Conservation (phyloP, 2,329 filamentous ascomycete genomes). For the Verticillium tricorpus region DNA sequence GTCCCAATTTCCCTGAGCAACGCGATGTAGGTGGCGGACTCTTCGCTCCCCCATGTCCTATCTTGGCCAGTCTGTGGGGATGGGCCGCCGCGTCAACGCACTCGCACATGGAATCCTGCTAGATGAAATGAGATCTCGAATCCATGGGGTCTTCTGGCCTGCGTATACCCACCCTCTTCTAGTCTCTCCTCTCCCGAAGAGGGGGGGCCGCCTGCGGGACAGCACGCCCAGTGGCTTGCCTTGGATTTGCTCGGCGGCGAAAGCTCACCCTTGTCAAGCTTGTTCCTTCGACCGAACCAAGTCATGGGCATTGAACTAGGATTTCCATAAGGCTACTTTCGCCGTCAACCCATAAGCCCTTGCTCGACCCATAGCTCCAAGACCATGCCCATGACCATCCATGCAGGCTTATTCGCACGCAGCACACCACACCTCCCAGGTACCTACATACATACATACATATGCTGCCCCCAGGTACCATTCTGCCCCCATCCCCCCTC, state of each 20-base stretch:
- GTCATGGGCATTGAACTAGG: neutral
- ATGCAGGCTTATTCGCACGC: neutral
- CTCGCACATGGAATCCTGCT: neutral
- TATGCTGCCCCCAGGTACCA: neutral
- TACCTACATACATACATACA: conserved; percentile 3
- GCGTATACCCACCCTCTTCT: neutral
- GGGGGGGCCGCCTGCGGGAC: neutral
- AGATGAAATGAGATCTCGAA: neutral
- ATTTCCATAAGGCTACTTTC: neutral
- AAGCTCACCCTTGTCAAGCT: neutral
- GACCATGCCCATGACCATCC: neutral
- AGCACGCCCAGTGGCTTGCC: neutral
- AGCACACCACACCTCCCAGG: neutral
- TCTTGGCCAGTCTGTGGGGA: neutral
- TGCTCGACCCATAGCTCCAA: neutral
- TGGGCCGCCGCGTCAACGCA: neutral
- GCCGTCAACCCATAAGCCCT: too few relatives aligned
- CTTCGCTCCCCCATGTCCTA: neutral
- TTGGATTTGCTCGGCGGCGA: neutral
- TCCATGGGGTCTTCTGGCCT: neutral
- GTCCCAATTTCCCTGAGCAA: neutral
- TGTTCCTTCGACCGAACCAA: neutral
- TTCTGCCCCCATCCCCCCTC: conserved; percentile 1
- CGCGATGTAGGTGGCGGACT: neutral
- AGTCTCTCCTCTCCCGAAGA: neutral